Conservation (phyloP, 169 alveolate genomes). For the Toxoplasma gondii region DNA sequence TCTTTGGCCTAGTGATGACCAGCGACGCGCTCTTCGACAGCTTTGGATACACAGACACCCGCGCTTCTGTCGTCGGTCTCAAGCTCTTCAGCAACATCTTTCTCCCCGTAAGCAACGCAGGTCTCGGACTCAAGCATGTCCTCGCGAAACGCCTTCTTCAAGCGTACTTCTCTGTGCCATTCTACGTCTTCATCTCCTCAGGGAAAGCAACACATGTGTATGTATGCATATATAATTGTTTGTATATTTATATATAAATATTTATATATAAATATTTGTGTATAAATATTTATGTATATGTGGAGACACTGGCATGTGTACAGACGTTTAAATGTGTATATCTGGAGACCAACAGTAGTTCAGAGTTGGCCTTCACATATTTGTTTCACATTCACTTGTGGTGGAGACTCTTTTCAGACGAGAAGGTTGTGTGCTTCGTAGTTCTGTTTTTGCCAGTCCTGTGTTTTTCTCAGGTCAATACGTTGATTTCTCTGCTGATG, state of each 20-base stretch:
- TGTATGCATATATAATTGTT: too few relatives aligned
- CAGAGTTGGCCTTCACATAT: too few relatives aligned
- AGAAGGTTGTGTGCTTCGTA: too few relatives aligned
- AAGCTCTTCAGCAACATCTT: slow-evolving; percentile 72
- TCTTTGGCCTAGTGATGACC: slow-evolving; percentile 79
- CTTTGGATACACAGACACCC: slow-evolving; percentile 85
- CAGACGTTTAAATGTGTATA: neutral
- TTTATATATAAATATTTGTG: neutral
- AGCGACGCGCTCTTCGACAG: slow-evolving; percentile 78
- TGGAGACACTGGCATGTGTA: neutral
- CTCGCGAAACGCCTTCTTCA: neutral
- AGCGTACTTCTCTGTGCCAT: too few relatives aligned
- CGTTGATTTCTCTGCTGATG: slow-evolving; percentile 68
- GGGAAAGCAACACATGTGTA: too few relatives aligned
- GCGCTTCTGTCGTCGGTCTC: slow-evolving; percentile 79
- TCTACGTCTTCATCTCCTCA: too few relatives aligned
- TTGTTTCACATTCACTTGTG: too few relatives aligned
- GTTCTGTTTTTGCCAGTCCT: too few relatives aligned
- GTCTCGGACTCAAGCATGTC: neutral
- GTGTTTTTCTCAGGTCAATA: slow-evolving; percentile 52
- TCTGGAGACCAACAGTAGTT: too few relatives aligned
- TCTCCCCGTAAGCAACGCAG: slow-evolving; percentile 70
- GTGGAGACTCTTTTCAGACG: too few relatives aligned
- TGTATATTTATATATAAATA: neutral
- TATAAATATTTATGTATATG: neutral